phyloP scores from a whole-genome alignment of 2,329 filamentous ascomycete genomes.

The Lojkania enalia region DNA sequence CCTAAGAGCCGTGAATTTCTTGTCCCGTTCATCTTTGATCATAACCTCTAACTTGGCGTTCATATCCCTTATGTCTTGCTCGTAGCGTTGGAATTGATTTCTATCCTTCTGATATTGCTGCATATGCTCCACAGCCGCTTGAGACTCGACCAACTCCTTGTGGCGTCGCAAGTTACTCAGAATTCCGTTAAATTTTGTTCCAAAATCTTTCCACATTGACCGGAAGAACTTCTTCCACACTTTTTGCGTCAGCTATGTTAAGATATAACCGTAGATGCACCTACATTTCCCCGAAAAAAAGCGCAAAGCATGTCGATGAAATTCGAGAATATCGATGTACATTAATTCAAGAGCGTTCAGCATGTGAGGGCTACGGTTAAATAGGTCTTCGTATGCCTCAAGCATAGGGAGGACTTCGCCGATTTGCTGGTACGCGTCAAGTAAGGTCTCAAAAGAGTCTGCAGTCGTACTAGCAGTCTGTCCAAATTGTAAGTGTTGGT shows the following conservation, averaged over 20 bases:
- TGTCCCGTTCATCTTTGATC: constrained; percentile 15
- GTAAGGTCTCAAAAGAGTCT: constrained; percentile 42
- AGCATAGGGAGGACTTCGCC: constrained; percentile 46
- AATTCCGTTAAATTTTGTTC: constrained; percentile 33
- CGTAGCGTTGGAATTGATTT: constrained; percentile 20
- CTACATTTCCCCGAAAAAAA: constrained; percentile 28
- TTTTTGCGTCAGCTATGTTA: constrained; percentile 2
- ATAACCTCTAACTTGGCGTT: constrained; percentile 15
- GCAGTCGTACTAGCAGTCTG: constrained; percentile 35
- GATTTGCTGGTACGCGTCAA: constrained; percentile 46
- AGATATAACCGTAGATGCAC: constrained; percentile 8
- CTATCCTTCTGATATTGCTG: constrained; percentile 23
- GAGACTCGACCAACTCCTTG: constrained; percentile 28
- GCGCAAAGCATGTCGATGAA: constrained; percentile 41
- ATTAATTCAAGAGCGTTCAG: constrained; percentile 36
- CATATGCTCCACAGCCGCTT: constrained; percentile 24
- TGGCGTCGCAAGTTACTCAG: constrained; percentile 30
- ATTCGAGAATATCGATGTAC: constrained; percentile 46
- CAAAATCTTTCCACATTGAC: constrained; percentile 34
- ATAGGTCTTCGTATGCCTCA: constrained; percentile 33
- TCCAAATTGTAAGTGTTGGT: background rate
- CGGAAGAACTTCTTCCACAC: constrained; percentile 26
- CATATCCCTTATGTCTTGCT: constrained; percentile 17
- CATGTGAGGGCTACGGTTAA: constrained; percentile 36
- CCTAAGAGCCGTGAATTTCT: constrained; percentile 19